A percentile compares a stretch with the other conserved stretches of the same genome.
Conservation (phyloP, 495 filamentous ascomycete species). For the Xylaria longipes region DNA sequence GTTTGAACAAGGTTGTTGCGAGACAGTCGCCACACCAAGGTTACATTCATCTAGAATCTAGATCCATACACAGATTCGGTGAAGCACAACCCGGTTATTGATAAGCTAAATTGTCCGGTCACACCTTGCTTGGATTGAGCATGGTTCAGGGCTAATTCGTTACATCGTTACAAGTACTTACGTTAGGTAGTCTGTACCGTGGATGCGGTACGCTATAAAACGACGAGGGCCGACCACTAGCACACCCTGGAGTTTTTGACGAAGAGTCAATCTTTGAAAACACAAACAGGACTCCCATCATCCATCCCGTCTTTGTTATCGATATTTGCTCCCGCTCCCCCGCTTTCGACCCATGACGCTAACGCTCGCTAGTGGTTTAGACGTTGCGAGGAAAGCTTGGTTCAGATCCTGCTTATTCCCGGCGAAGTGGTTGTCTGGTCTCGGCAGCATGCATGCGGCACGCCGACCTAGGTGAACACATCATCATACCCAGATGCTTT, state of each 20-base stretch:
- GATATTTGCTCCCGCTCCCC: not conserved
- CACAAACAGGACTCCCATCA: not conserved
- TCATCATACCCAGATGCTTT: not conserved
- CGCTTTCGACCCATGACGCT: constrained; percentile 14
- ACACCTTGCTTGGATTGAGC: not conserved
- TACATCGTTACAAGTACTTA: not conserved
- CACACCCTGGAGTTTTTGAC: not conserved
- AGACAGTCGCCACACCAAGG: not conserved
- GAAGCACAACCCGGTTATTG: not conserved
- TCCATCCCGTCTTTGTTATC: not conserved
- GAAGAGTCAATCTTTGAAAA: not conserved
- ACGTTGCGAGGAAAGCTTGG: not conserved
- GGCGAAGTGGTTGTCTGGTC: not conserved
- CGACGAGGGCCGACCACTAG: not conserved
- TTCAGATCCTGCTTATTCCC: constrained; percentile 7
- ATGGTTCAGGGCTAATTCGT: not conserved
- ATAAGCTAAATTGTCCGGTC: not conserved
- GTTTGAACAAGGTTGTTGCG: not conserved
- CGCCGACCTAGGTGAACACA: not conserved
- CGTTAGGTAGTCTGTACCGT: not conserved
- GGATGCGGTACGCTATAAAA: constrained; percentile 1
- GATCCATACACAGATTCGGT: not conserved
- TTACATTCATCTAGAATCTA: not conserved
- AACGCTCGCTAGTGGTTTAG: not conserved
- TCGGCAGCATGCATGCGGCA: not conserved